Base-by-base conservation (phyloP, 2,329 filamentous ascomycete species). In the Zopfia rhizophila region DNA sequence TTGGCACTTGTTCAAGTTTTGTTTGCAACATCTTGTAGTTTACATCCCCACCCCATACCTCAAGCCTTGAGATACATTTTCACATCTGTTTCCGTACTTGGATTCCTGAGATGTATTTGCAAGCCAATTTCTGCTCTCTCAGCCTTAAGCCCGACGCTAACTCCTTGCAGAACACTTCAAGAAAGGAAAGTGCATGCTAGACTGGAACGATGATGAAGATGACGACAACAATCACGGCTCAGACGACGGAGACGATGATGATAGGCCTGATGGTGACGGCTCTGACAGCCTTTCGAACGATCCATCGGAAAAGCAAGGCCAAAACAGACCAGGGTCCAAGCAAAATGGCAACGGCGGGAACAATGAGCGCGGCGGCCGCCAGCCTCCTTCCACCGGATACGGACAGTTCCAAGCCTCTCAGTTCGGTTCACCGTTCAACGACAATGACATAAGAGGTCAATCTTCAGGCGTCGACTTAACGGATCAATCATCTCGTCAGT, bases 111-210 rank as follows among this genome's bases (percentile, higher is more conserved):
- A n/a, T n/a, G n/a, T n/a, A n/a, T n/a, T n/a, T n/a, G n/a, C n/a
- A n/a, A n/a, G n/a, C n/a, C n/a, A n/a, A n/a, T n/a, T n/a, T n/a
- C n/a, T n/a, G n/a, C n/a, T n/a, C n/a, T n/a, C n/a, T n/a, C n/a
- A n/a, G n/a, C 5, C 32, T 28, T n/a, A 30, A 3, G 3, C 14
- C 11, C 16, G n/a, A n/a, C 8, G 36, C 38, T 38, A 38, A 16
- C 1, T 13, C 11, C 12, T 17, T 30, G 25, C 49, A 44, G 63
- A 68, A 7, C 69, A 72, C 51, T 72, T 72, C 57, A 68, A 69
- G 42, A 56, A 69, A 35, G 69, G 69, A 35, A 70, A 70, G 53
- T 65, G 57, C 38, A 72, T 72, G 68, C 61, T 70, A 24, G 66
- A 69, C 50, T 71, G 67, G 69, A 62, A 60, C 38, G 65, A 70